These are phyloP conservation scores for Astrothelium macrocarpum DNA, from an alignment of 495 filamentous ascomycete genomes.

Conservation along the genomic window DNA sequence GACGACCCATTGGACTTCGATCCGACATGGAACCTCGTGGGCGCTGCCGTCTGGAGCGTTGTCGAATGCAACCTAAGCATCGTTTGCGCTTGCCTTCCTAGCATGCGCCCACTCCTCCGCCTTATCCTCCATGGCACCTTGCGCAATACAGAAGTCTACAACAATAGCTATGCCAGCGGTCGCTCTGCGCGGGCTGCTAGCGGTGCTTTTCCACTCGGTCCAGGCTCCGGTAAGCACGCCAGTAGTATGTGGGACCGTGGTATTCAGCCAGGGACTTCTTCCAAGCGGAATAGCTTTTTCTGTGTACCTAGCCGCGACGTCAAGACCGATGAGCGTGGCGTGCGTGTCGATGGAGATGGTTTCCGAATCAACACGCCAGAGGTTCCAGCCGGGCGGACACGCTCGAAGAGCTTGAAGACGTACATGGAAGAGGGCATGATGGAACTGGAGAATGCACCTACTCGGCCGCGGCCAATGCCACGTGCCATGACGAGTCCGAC, in stretches of 20 bases:
- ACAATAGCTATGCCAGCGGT: background rate
- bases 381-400: background rate
- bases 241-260: background rate
- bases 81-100: conserved; percentile 31
- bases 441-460: background rate
- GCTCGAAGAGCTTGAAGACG: background rate
- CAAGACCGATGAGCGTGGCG: background rate
- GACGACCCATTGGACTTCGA: conserved; percentile 17
- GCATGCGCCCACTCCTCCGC: conserved; percentile 8
- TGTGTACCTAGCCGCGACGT: background rate
- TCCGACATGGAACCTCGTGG: conserved; percentile 25
- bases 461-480: background rate
- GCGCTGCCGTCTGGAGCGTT: conserved; percentile 24
- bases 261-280: background rate
- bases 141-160: background rate
- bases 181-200: background rate
- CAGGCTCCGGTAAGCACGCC: background rate
- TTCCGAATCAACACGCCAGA: background rate
- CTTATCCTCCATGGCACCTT: background rate
- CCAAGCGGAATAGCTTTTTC: background rate
- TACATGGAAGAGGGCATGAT: background rate
- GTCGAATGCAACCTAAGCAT: conserved; percentile 31
- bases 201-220: too few species aligned
- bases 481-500: background rate
- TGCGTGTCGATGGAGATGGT: background rate